These are phyloP conservation scores for Isatis tinctoria DNA, from an alignment of 345 rosid species.

Conservation along the genomic window DNA sequence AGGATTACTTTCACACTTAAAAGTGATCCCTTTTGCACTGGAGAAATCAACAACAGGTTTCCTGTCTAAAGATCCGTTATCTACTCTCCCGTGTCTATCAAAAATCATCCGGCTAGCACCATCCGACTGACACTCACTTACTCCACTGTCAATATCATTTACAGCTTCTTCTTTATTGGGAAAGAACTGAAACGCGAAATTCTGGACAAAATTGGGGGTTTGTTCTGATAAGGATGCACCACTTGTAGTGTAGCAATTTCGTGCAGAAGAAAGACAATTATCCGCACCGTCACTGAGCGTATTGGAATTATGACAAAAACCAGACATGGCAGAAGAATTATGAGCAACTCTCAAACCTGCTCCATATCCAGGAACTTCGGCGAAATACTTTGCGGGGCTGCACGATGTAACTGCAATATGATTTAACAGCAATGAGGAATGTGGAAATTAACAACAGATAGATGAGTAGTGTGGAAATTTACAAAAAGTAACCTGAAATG, in stretches of 20 bases:
- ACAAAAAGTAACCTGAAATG: neutral
- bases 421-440: conserved; percentile 26
- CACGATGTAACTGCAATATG: conserved; percentile 41
- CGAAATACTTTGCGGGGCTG: conserved; percentile 23
- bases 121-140: conserved; percentile 36
- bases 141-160: conserved; percentile 40
- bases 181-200: conserved; percentile 22
- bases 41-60: conserved; percentile 31
- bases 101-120: conserved; percentile 35
- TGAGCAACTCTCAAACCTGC: conserved; percentile 15
- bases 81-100: conserved; percentile 31
- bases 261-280: conserved; percentile 30
- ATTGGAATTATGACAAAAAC: conserved; percentile 37
- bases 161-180: conserved; percentile 34
- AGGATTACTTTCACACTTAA: conserved; percentile 35
- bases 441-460: neutral
- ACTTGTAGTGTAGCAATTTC: conserved; percentile 26
- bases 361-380: conserved; percentile 23
- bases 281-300: conserved; percentile 31
- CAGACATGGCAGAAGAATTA: conserved; percentile 27
- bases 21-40: conserved; percentile 30
- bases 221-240: conserved; percentile 21
- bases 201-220: conserved; percentile 17
- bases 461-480: neutral
- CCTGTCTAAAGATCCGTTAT: conserved; percentile 34